Percentiles rank a stretch among this genome's conserved stretches.
phyloP scores from a whole-genome alignment of 2,329 filamentous ascomycete species.

The Phaeoacremonium minimum region DNA sequence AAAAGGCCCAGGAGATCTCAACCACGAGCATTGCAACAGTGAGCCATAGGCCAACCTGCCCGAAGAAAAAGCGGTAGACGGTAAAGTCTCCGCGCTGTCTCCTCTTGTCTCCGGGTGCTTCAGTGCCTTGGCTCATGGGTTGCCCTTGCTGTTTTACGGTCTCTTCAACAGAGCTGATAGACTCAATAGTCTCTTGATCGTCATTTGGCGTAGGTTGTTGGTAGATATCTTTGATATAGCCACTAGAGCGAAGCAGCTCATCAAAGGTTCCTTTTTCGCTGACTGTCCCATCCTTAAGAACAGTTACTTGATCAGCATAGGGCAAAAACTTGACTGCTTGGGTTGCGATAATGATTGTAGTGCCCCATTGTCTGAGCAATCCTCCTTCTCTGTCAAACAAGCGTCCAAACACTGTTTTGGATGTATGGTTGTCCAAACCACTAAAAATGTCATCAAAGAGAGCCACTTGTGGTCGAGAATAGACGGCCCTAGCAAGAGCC shows the following conservation, averaged over 20 bases:
- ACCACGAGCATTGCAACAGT: constrained; percentile 1
- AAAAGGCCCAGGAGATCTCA: constrained; percentile 12
- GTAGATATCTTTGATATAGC: constrained; percentile 21
- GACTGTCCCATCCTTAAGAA: constrained; percentile 1
- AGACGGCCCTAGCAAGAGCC: constrained; percentile 32
- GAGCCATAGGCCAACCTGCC: constrained; percentile 4
- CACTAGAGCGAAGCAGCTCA: constrained; percentile 20
- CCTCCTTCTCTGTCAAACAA: constrained; percentile 19
- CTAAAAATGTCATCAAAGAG: constrained; percentile 34
- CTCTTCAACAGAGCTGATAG: background rate
- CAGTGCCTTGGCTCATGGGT: background rate
- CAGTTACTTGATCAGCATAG: background rate
- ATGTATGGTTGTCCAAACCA: constrained; percentile 29
- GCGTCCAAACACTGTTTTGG: constrained; percentile 21
- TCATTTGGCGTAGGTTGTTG: no score
- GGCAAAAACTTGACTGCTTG: constrained; percentile 2
- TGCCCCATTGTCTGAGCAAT: constrained; percentile 19
- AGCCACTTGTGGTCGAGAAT: constrained; percentile 23
- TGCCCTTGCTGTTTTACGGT: background rate
- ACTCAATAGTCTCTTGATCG: background rate
- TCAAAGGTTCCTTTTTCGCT: constrained; percentile 27
- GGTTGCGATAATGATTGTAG: constrained; percentile 22
- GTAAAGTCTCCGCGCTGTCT: constrained; percentile 4
- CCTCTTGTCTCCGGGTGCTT: constrained; percentile 1
- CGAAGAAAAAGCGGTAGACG: constrained; percentile 1